Evolutionary conservation across 2,329 filamentous ascomycete genomes (phyloP).

Genomic region (Aspergillus sp.): DNA sequence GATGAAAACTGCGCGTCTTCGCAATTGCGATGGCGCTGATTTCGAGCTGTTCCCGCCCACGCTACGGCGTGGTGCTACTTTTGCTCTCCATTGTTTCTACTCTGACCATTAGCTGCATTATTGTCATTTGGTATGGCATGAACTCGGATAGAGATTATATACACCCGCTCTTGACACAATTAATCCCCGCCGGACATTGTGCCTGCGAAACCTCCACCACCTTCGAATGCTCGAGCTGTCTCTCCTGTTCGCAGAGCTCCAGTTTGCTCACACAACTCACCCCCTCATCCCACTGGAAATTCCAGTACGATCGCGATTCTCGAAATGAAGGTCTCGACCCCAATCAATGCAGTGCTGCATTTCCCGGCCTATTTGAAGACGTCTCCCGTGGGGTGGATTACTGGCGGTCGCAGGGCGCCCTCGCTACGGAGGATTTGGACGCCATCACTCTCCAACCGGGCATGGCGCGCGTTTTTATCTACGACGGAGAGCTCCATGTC

Average conservation of each 20-base stretch:
- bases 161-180: constrained; percentile 31
- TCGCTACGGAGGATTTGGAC: constrained; percentile 24
- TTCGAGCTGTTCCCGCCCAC: constrained; percentile 13
- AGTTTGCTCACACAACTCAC: constrained; percentile 7
- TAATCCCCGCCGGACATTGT: constrained; percentile 36
- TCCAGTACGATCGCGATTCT: constrained; percentile 27
- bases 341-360: constrained; percentile 26
- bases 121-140: constrained; percentile 29
- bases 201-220: constrained; percentile 33
- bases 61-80: constrained; percentile 14
- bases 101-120: constrained; percentile 12
- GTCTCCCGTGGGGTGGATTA: constrained; percentile 23
- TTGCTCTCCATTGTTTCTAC: constrained; percentile 16
- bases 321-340: constrained; percentile 23
- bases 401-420: constrained; percentile 21
- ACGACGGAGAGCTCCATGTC: constrained; percentile 28
- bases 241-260: constrained; percentile 19
- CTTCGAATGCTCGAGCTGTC: constrained; percentile 33
- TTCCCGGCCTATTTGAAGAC: constrained; percentile 35
- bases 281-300: constrained; percentile 20
- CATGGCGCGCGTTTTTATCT: constrained; percentile 32
- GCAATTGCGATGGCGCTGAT: constrained; percentile 15
- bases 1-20: constrained; percentile 1
- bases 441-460: constrained; percentile 21
- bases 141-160: constrained; percentile 34